These are phyloP conservation scores for Cercis canadensis DNA, from an alignment of 306 rosid genomes.

Conservation along the genomic window DNA sequence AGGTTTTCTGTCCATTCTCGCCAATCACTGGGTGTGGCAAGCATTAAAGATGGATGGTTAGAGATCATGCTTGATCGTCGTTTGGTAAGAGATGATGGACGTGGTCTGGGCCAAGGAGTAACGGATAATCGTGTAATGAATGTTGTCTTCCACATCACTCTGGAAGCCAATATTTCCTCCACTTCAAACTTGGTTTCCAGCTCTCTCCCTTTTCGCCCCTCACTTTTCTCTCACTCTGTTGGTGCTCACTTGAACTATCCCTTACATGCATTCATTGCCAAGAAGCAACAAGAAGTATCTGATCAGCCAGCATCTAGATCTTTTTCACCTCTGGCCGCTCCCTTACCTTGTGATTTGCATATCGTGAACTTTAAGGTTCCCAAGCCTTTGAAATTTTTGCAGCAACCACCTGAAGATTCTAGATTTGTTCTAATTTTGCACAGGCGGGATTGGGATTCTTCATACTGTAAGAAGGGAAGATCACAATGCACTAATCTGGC, in stretches of 20 bases:
- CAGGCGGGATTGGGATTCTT: constrained; percentile 81
- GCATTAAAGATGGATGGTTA: constrained; percentile 89
- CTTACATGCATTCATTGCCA: constrained; percentile 75
- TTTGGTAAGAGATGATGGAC: constrained; percentile 85
- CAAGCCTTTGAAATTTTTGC: constrained; percentile 69
- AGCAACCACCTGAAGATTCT: constrained; percentile 57
- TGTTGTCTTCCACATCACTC: constrained; percentile 78
- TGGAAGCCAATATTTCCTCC: constrained; percentile 76
- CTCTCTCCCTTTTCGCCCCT: constrained; percentile 65
- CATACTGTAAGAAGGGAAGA: constrained; percentile 86
- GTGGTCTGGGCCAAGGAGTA: constrained; percentile 99
- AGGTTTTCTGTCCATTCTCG: constrained; percentile 90
- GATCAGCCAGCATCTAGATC: constrained; percentile 61
- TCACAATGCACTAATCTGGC: constrained; percentile 74
- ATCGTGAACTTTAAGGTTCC: constrained; percentile 94
- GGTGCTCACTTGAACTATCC: constrained; percentile 90
- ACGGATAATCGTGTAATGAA: constrained; percentile 88
- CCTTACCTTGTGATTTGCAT: constrained; percentile 95
- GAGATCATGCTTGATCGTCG: constrained; percentile 99
- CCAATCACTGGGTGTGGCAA: constrained; percentile 92
- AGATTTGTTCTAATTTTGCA: constrained; percentile 75
- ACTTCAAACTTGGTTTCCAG: constrained; percentile 56
- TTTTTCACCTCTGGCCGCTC: constrained; percentile 76
- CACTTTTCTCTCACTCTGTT: constrained; percentile 81
- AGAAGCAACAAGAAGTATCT: constrained; percentile 65